Evolutionary conservation across 177 flowering plant species (phyloP).

Genomic region (Vitis hybrid): DNA sequence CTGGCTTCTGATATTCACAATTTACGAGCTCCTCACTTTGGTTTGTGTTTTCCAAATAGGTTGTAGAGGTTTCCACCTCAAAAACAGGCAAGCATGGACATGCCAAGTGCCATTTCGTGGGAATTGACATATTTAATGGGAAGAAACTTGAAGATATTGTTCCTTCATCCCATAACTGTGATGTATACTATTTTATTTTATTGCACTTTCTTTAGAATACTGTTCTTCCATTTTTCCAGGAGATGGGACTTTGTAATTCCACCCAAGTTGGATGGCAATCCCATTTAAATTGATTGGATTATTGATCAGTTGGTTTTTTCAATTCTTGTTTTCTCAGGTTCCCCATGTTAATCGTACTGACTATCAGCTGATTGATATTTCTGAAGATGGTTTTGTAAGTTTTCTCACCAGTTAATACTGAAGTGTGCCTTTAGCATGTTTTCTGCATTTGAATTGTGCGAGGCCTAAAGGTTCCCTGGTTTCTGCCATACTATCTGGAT

Average conservation of each 20-base stretch:
- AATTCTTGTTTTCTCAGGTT: slow-evolving; percentile 17
- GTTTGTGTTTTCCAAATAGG: slow-evolving; percentile 23
- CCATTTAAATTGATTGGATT: too few relatives aligned
- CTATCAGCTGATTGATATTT: slow-evolving; percentile 30
- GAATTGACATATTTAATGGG: slow-evolving; percentile 46
- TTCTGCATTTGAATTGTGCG: too few relatives aligned
- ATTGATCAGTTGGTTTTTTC: background rate
- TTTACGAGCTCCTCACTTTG: background rate
- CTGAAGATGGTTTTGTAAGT: slow-evolving; percentile 38
- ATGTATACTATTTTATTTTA: slow-evolving; percentile 18
- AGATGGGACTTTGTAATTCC: too few relatives aligned
- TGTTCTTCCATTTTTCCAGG: background rate
- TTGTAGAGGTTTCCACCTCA: slow-evolving; percentile 61
- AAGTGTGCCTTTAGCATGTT: background rate
- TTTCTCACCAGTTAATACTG: background rate
- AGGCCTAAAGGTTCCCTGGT: too few relatives aligned
- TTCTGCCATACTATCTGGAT: too few relatives aligned
- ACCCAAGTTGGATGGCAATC: too few relatives aligned
- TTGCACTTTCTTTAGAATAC: background rate
- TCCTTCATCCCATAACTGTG: slow-evolving; percentile 47
- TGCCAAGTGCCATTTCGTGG: slow-evolving; percentile 58
- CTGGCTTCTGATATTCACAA: too few relatives aligned
- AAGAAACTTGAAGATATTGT: slow-evolving; percentile 47
- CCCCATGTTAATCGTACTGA: slow-evolving; percentile 38
- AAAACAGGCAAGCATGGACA: slow-evolving; percentile 54